Conservation (phyloP, 2,329 filamentous ascomycete genomes). For the Coniochaeta sp. region DNA sequence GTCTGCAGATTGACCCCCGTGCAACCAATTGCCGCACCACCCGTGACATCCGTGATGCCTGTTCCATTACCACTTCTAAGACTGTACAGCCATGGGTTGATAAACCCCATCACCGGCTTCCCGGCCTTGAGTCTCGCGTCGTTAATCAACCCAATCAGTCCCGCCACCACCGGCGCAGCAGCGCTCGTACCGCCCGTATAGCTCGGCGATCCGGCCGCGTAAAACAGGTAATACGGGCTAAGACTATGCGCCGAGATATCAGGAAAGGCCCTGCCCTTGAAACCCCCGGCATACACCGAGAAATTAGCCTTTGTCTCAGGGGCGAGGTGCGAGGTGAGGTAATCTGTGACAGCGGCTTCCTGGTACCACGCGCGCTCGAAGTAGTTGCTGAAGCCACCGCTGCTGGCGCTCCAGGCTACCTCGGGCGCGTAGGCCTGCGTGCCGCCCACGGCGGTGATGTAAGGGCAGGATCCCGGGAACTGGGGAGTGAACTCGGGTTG, state of each 20-base stretch:
- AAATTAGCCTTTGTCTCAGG: slow-evolving; percentile 12
- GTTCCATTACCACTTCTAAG: slow-evolving; percentile 3
- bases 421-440: slow-evolving; percentile 31
- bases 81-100: slow-evolving; percentile 40
- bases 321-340: slow-evolving; percentile 43
- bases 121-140: slow-evolving; percentile 39
- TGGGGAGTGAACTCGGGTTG: slow-evolving; percentile 41
- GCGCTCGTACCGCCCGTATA: slow-evolving; percentile 27
- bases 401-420: slow-evolving; percentile 31
- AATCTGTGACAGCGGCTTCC: slow-evolving; percentile 25
- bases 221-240: slow-evolving; percentile 36
- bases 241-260: slow-evolving; percentile 46
- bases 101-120: slow-evolving; percentile 34
- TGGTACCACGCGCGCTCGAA: slow-evolving; percentile 38
- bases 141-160: slow-evolving; percentile 49
- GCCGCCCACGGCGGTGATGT: slow-evolving; percentile 57
- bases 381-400: slow-evolving; percentile 43
- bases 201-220: slow-evolving; percentile 24
- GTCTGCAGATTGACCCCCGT: slow-evolving; percentile 6
- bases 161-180: slow-evolving; percentile 45
- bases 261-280: slow-evolving; percentile 48
- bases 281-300: slow-evolving; percentile 5
- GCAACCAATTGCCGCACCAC: slow-evolving; percentile 17
- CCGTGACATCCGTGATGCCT: slow-evolving; percentile 24
- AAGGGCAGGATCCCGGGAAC: slow-evolving; percentile 61